These are phyloP conservation scores for Logfia minima DNA, from an alignment of 129 eudicot genomes.

Conservation along the genomic window DNA sequence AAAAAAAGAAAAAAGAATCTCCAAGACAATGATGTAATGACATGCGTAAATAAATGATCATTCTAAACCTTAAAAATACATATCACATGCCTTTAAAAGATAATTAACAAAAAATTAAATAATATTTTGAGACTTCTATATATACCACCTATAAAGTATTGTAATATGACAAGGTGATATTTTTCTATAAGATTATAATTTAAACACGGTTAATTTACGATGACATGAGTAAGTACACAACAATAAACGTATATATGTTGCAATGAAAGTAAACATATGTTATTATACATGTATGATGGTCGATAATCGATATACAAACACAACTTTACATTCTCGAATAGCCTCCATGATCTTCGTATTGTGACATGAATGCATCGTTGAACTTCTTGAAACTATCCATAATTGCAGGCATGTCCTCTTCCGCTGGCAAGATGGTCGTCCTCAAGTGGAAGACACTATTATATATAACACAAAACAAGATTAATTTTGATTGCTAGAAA, in stretches of 20 bases:
- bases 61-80: too few species aligned
- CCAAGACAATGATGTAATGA: background rate
- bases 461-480: background rate
- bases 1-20: background rate
- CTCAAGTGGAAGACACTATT: slow-evolving; percentile 84
- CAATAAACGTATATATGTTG: background rate
- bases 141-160: too few species aligned
- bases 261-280: background rate
- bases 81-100: too few species aligned
- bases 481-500: background rate
- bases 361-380: slow-evolving; percentile 83
- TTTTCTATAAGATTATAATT: too few species aligned
- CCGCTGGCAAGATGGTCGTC: slow-evolving; percentile 93
- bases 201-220: slow-evolving; percentile 16
- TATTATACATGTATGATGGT: background rate
- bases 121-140: too few species aligned
- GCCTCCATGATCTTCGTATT: slow-evolving; percentile 70
- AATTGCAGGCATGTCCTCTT: slow-evolving; percentile 94
- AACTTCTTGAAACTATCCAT: slow-evolving; percentile 95
- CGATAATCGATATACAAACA: slow-evolving; percentile 27
- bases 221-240: slow-evolving; percentile 34
- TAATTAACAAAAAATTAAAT: too few species aligned
- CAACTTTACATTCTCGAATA: slow-evolving; percentile 67
- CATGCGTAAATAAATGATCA: too few species aligned
- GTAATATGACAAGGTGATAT: background rate